These are phyloP conservation scores for Onygenales sp. DNA, from an alignment of 2,329 filamentous ascomycete species.

Conservation along the genomic window DNA sequence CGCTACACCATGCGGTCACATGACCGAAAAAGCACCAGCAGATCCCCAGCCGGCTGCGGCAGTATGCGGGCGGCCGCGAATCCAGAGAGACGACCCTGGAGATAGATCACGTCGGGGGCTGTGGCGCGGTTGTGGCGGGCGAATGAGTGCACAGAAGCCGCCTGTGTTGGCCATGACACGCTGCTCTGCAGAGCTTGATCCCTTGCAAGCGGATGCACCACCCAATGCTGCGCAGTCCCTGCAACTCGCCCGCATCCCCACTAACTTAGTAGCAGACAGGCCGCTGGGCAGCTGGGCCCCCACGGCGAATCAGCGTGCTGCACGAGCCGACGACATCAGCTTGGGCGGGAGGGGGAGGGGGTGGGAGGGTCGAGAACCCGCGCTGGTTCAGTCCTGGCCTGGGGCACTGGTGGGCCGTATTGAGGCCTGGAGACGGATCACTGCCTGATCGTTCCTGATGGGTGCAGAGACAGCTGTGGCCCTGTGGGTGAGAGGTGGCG, in stretches of 20 bases:
- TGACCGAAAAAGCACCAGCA: conserved; percentile 18
- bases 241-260: not conserved
- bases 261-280: not conserved
- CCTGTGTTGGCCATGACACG: not conserved
- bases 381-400: conserved; percentile 4
- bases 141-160: conserved; percentile 7
- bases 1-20: conserved; percentile 18
- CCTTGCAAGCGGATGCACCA: conserved; percentile 3
- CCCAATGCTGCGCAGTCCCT: conserved; percentile 1
- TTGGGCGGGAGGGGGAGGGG: not conserved
- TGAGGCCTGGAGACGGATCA: not conserved
- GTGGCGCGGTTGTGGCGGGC: conserved; percentile 13
- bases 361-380: conserved; percentile 1
- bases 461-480: too few relatives aligned
- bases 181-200: conserved; percentile 8
- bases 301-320: conserved; percentile 8
- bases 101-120: conserved; percentile 5
- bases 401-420: not conserved
- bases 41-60: conserved; percentile 14
- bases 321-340: conserved; percentile 5
- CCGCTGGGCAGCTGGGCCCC: not conserved
- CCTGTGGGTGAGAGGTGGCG: too few relatives aligned
- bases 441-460: not conserved
- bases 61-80: conserved; percentile 12
- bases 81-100: conserved; percentile 8